Conservation (phyloP, 2,329 filamentous ascomycete species). For the Colletotrichum karsti region DNA sequence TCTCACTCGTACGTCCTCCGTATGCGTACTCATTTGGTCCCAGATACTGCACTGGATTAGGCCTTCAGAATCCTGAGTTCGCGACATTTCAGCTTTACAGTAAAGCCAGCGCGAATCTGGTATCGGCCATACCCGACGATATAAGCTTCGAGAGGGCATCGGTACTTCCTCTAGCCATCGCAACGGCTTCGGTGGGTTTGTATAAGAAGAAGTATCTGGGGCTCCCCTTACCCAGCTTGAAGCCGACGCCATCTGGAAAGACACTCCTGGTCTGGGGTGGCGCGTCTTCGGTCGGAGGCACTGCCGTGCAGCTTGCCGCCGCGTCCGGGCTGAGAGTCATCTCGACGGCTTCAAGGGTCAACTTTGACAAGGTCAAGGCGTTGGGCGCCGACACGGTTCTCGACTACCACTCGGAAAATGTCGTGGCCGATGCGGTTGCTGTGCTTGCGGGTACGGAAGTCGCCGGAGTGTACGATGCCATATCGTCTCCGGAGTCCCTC, state of each 20-base stretch:
- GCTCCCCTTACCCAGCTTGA: slow-evolving; percentile 8
- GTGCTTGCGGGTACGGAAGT: background rate
- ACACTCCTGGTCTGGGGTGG: slow-evolving; percentile 53
- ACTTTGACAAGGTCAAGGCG: slow-evolving; percentile 48
- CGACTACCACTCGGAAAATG: slow-evolving; percentile 47
- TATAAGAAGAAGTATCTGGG: slow-evolving; percentile 31
- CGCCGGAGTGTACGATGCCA: background rate
- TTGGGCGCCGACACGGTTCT: slow-evolving; percentile 53
- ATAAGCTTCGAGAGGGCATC: slow-evolving; percentile 21
- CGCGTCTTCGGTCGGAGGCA: slow-evolving; percentile 52
- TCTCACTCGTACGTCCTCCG: too few relatives aligned
- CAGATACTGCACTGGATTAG: slow-evolving; percentile 2
- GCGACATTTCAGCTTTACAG: slow-evolving; percentile 15
- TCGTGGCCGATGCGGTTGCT: slow-evolving; percentile 33
- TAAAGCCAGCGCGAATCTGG: background rate
- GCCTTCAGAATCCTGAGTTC: background rate
- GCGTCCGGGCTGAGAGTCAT: slow-evolving; percentile 54
- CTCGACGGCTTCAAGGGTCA: slow-evolving; percentile 48
- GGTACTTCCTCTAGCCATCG: slow-evolving; percentile 14
- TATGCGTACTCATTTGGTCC: background rate
- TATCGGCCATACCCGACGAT: background rate
- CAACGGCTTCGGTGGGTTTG: slow-evolving; percentile 31
- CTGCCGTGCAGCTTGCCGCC: slow-evolving; percentile 52
- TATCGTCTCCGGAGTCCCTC: background rate
- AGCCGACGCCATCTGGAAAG: slow-evolving; percentile 27